Conservation (phyloP, 441 rosid genomes). For the Gossypium trilobum region DNA sequence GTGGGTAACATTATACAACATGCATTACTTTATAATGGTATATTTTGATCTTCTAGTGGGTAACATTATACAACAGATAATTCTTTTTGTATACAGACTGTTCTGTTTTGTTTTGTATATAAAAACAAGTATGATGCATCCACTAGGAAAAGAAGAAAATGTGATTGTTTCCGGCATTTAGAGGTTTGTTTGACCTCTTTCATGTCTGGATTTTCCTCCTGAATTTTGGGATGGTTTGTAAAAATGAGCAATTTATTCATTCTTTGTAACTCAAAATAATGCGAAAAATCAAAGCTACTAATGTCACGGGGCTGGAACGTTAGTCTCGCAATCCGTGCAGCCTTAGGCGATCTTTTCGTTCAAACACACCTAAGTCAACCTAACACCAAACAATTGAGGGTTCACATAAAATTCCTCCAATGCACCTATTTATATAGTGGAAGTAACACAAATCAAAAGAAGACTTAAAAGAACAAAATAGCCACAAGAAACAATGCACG, state of each 20-base stretch:
- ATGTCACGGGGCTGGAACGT: too few relatives aligned
- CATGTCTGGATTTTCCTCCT: not conserved
- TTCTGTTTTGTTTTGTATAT: not conserved
- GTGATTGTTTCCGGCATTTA: not conserved
- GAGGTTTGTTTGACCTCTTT: not conserved
- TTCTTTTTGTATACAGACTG: conserved; percentile 5
- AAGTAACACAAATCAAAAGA: too few relatives aligned
- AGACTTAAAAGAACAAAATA: too few relatives aligned
- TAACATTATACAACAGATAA: not conserved
- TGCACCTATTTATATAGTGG: too few relatives aligned
- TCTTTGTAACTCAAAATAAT: not conserved
- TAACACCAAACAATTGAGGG: too few relatives aligned
- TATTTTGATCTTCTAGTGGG: not conserved
- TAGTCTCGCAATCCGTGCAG: too few relatives aligned
- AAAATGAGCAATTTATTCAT: not conserved
- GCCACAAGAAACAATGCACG: too few relatives aligned
- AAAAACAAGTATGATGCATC: not conserved
- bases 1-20: not conserved
- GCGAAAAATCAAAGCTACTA: too few relatives aligned
- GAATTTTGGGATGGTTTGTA: not conserved
- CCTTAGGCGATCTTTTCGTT: too few relatives aligned
- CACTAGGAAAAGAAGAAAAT: not conserved
- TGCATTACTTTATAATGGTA: not conserved
- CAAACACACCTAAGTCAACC: too few relatives aligned
- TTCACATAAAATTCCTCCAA: too few relatives aligned